Evolutionary conservation across 73 alveolate genomes (phyloP).

Genomic region (Paramecium tetraurelia): DNA sequence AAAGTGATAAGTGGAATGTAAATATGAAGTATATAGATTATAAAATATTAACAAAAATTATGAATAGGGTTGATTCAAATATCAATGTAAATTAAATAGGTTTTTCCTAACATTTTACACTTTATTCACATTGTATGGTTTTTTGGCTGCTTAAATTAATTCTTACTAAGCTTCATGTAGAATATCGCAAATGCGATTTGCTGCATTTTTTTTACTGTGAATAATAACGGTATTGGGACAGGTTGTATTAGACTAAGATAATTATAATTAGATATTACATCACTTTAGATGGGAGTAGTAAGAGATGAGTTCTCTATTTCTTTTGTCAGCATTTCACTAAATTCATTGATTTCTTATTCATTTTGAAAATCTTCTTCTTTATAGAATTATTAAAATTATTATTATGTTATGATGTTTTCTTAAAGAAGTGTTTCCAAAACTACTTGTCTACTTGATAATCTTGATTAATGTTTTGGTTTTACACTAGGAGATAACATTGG

Average conservation of each 20-base stretch:
- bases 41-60: background rate
- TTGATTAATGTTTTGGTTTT: background rate
- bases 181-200: background rate
- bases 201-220: background rate
- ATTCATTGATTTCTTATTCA: conserved; percentile 11
- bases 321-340: background rate
- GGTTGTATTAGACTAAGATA: background rate
- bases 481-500: conserved; percentile 23
- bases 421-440: conserved; percentile 29
- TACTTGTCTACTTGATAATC: conserved; percentile 19
- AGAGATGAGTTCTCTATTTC: background rate
- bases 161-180: background rate
- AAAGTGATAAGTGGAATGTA: background rate
- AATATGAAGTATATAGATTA: background rate
- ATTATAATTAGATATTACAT: background rate
- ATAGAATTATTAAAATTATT: background rate
- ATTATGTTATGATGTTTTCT: background rate
- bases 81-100: conserved; percentile 9
- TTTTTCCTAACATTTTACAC: conserved; percentile 39
- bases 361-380: conserved; percentile 39
- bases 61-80: background rate
- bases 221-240: conserved; percentile 34
- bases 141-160: background rate
- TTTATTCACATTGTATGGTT: conserved; percentile 22
- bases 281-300: conserved; percentile 39